Evolutionary conservation across 2,329 filamentous ascomycete species (phyloP).

Genomic region (Neurospora crassa): DNA sequence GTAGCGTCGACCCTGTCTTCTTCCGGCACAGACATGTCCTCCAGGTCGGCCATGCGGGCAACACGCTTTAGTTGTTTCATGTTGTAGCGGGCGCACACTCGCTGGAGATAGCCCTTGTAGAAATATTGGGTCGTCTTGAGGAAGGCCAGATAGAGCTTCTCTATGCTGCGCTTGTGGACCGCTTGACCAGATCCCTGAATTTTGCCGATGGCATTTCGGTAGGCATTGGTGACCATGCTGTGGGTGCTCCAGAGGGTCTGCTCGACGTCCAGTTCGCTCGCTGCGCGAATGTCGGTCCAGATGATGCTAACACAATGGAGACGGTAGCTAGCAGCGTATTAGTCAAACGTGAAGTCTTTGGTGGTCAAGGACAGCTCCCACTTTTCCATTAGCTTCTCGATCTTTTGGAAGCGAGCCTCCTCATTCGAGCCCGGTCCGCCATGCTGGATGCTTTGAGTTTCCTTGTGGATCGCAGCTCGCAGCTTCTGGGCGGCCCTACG

Average conservation of each 20-base stretch:
- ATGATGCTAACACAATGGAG: constrained; percentile 62
- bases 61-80: constrained; percentile 30
- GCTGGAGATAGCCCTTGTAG: constrained; percentile 77
- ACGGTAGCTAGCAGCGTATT: constrained; percentile 31
- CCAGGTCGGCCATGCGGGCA: constrained; percentile 23
- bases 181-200: constrained; percentile 41
- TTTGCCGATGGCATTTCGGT: constrained; percentile 58
- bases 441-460: constrained; percentile 32
- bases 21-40: constrained; percentile 25
- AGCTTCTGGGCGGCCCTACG: constrained; percentile 33
- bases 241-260: constrained; percentile 70
- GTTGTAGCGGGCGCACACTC: constrained; percentile 54
- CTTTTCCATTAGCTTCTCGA: constrained; percentile 34
- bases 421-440: constrained; percentile 21
- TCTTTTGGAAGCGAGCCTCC: constrained; percentile 32
- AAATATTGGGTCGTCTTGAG: constrained; percentile 82
- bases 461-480: constrained; percentile 32
- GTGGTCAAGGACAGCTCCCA: constrained; percentile 18
- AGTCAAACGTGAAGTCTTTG: background rate
- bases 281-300: constrained; percentile 61
- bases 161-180: constrained; percentile 64
- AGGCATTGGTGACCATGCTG: constrained; percentile 65
- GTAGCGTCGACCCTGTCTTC: constrained; percentile 35
- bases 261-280: constrained; percentile 56
- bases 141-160: constrained; percentile 74